Evolutionary conservation across 169 alveolate genomes (phyloP), one percentile per base, ranked within the genome.

Genomic region (Cryptosporidium andersoni): DNA sequence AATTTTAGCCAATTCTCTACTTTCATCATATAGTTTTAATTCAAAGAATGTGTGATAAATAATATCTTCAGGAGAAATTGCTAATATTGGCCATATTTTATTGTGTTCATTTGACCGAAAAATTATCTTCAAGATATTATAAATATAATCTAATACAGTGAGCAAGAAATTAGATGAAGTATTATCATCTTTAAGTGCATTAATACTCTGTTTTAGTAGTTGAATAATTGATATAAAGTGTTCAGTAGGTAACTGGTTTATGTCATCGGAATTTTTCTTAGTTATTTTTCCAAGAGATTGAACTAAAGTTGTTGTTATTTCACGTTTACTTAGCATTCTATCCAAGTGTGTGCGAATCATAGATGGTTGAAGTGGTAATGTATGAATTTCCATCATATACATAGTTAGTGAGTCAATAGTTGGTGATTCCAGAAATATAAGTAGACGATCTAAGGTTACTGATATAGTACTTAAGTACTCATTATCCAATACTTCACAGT

Each of bases 331-430:
- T 25, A 43, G 67, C 3, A 74, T 74, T 16, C 62, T 16, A 7
- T 45, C 51, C 25, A 74, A 58, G 51, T 74, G 85, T 25, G 85
- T 56, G 43, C 60, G 55, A n/a, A 74, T 40, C 34, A 14, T n/a
- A 2, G 85, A 74, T 45, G 47, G 34, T 14, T 74, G 67, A 2
- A 43, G 1, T 56, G 85, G 74, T 37, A 55, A 58, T 36, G 60
- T 43, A 47, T 74, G 74, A 14, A 74, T 74, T 58, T 74, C 85
- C 68, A 74, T 42, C 3, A 74, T 74, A 25, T 74, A 74, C 47
- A 55, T 74, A 14, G 66, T 58, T 58, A 74, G 6, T 45, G 85
- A 74, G 42, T 36, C 42, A 36, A 63, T 25, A 5, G n/a, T 74
- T 1, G 49, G 16, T 36, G 85, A 58, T 4, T 74, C 43, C 25